Evolutionary conservation across 306 rosid genomes (phyloP), one percentile per base, ranked within the genome.

Genomic region (Trifolium dubium): DNA sequence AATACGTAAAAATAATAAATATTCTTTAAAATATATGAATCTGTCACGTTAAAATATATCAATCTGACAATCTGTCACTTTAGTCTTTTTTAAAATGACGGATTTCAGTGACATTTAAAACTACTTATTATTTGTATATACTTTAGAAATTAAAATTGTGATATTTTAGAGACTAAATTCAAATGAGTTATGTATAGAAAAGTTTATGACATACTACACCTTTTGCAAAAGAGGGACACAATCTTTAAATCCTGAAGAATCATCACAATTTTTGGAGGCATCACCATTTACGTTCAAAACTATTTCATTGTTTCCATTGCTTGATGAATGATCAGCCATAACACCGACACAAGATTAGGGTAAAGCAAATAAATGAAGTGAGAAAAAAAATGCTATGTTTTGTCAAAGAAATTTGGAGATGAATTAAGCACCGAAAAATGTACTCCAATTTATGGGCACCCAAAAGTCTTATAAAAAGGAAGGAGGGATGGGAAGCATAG

Each of bases 171-270:
- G 50, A 44, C 15, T 44, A 44, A 44, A 44, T 44, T 44, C 10
- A 39, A 11, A 12, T 12, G 2, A 5, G 2, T 5, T n/a, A 49
- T 14, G n/a, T 49, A 3, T 14, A 49, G 8, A n/a, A n/a, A 49
- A 49, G 23, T 13, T 14, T 28, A 4, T 32, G 7, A 40, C n/a
- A n/a, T n/a, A 13, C 44, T 9, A 39, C 19, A 90, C 98, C 97
- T 90, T 89, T 63, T 89, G 97, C 60, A 88, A 12, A 79, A 92
- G 86, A 43, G 87, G 82, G 0, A 87, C 84, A 30, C 77, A 64
- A 46, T 75, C 31, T n/a, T 72, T 46, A 30, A 50, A 6, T 67
- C 64, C 0, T 3, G 77, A 23, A 3, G 7, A 14, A 5, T 63
- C 81, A 3, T 72, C 63, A 47, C 30, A 51, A 44, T 34, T 31